Evolutionary conservation across 148 eudicot species (phyloP).

Genomic region (Vaccinium macrocarpon): DNA sequence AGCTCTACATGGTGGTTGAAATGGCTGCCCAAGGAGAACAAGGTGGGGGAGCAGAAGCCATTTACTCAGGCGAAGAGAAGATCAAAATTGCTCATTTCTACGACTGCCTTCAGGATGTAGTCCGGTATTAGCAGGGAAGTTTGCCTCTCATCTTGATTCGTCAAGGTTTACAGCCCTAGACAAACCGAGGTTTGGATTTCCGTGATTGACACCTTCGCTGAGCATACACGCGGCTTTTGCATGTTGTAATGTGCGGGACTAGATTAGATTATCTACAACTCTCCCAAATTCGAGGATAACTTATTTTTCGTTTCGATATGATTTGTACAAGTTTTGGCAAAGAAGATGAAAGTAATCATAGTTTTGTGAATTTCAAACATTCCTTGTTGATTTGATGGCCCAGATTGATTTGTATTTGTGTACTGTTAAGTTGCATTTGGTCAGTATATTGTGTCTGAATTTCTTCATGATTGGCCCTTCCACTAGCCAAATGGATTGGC

Average conservation of each 20-base stretch:
- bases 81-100: conserved; percentile 76
- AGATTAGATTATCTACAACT: background rate
- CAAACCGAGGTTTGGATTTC: conserved; percentile 2
- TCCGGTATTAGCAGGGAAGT: conserved; percentile 42
- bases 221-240: background rate
- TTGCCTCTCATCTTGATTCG: conserved; percentile 9
- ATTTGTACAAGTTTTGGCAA: background rate
- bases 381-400: background rate
- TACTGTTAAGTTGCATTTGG: background rate
- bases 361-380: background rate
- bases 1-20: conserved; percentile 79
- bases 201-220: background rate
- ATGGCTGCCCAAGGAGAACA: conserved; percentile 97
- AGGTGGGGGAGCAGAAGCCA: conserved; percentile 86
- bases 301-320: background rate
- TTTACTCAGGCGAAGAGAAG: conserved; percentile 75
- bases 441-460: background rate
- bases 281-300: background rate
- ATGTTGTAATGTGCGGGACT: background rate
- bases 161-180: background rate
- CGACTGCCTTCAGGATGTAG: conserved; percentile 83
- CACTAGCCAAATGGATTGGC: background rate
- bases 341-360: background rate
- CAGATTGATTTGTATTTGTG: background rate
- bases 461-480: background rate